Evolutionary conservation across 805 yeast genomes (phyloP), one percentile per base, ranked within the genome.

Genomic region (Wickerhamia fluorescens): DNA sequence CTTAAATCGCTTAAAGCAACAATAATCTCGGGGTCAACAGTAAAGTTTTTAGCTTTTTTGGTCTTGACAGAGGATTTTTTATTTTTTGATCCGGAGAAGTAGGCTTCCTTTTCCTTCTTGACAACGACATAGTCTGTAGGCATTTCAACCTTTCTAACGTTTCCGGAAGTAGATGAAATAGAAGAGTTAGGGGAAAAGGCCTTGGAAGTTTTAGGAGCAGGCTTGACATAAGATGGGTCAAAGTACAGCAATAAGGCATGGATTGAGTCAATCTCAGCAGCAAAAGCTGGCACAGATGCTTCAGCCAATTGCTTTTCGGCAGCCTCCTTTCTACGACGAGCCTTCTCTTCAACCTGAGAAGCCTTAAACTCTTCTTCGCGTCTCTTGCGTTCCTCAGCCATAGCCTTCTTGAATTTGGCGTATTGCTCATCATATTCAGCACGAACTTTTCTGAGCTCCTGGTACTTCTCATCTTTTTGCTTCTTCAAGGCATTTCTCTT

Each of bases 281-380:
- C 74, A 61, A 81, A 88, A 16, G 96, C 97, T 16, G 97, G 95
- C 44, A 61, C 60, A 16, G 82, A 74, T 26, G 87, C 87, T 38
- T 75, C 82, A 29, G 75, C 71, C 64, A 83, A 73, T 48, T 74
- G 75, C 49, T 73, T 67, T 44, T 84, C 85, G 33, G 79, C 81
- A 15, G 30, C 29, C 45, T 68, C 75, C 58, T 68, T 69, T 53
- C 71, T 63, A 47, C 68, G 68, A 41, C 61, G 66, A 36, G 66
- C 61, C 51, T 68, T 73, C 41, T 69, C 70, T 42, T 68, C 71
- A 23, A 57, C 73, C 52, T 71, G 46, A 47, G 54, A 51, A 33
- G 49, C 66, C 53, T 78, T 75, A 61, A 77, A 76, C 52, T 79
- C 84, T 55, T 73, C 78, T 34, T 72, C 76, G 53, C 84, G 73